Base-by-base conservation (phyloP, 352 stramenopile species). In the Pythium phragmitis region DNA sequence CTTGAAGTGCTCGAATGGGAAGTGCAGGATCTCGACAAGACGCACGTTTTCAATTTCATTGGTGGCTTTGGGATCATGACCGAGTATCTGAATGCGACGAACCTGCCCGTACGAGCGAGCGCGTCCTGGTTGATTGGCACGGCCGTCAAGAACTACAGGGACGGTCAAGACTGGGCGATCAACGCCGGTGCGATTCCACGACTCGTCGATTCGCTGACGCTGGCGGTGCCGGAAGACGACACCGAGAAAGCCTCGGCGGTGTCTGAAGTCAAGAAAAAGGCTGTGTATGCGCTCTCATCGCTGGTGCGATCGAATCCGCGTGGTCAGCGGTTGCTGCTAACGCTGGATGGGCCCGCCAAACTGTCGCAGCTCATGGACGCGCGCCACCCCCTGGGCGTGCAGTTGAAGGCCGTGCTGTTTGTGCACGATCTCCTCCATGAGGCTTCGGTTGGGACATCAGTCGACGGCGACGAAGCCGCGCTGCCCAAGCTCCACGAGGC, bases 1-100 rank as follows among this genome's bases (percentile, higher is more conserved):
- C 71, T 94, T 0, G 79, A 91, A 43, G 72, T 89, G 42, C 63
- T 95, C 7, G 86, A 95, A 66, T 95, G 81, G 79, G 86, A 95
- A 67, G 84, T 95, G n/a, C 81, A 93, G 63, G 86, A 95, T 63
- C 69, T 95, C 17, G 86, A 93, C 73, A 95, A 95, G 68, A 92
- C 86, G 7, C 84, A 89, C 56, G 79, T 92, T 4, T 92, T 95
- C 71, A 88, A 93, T 68, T 92, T 87, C 33, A 89, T 93, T 41
- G 86, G 86, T 8, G 86, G 86, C n/a, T 91, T 95, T 36, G 64
- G 75, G 47, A 76, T 91, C 48, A 82, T 92, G 47, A 59, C 79
- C 14, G 69, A 90, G 19, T 86, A 88, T 56, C 57, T 95, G 47
- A 92, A 92, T 68, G 76, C 85, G 42, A 88, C 81, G 3, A 82